phyloP scores from a whole-genome alignment of 805 yeast genomes.

The Torulaspora microellipsoides region DNA sequence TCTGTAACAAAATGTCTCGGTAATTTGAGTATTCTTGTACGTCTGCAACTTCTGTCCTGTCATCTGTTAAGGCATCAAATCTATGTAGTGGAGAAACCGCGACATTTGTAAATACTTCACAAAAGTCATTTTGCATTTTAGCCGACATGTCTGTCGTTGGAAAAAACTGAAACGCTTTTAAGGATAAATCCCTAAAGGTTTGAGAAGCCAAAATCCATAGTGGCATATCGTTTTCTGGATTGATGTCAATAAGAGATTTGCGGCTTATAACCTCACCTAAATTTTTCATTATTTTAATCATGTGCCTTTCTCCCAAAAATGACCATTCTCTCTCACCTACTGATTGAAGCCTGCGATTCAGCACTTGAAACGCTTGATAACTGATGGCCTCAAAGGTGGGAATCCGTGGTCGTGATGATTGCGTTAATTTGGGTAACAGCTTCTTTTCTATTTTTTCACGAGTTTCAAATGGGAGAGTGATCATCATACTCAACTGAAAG shows the following conservation, averaged over 20 bases:
- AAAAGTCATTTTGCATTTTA: constrained; percentile 12
- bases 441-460: constrained; percentile 54
- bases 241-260: constrained; percentile 36
- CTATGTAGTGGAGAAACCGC: constrained; percentile 28
- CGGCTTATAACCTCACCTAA: constrained; percentile 49
- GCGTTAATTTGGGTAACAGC: constrained; percentile 38
- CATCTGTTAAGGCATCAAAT: constrained; percentile 26
- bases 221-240: constrained; percentile 22
- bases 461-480: constrained; percentile 57
- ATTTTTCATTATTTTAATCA: constrained; percentile 44
- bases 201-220: constrained; percentile 53
- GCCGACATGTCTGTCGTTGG: constrained; percentile 4
- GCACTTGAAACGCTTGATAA: constrained; percentile 40
- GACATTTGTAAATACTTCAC: constrained; percentile 31
- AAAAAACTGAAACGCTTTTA: constrained; percentile 16
- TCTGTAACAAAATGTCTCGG: constrained; percentile 41
- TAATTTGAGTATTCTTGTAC: constrained; percentile 41
- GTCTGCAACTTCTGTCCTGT: constrained; percentile 42
- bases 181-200: constrained; percentile 37
- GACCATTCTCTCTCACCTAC: constrained; percentile 30
- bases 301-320: constrained; percentile 42
- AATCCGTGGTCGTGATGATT: constrained; percentile 37
- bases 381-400: constrained; percentile 65
- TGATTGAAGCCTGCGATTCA: constrained; percentile 37
- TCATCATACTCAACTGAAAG: constrained; percentile 50